These are phyloP conservation scores for Trametes cubensis DNA, from an alignment of 768 basidiomycete genomes.

Conservation along the genomic window DNA sequence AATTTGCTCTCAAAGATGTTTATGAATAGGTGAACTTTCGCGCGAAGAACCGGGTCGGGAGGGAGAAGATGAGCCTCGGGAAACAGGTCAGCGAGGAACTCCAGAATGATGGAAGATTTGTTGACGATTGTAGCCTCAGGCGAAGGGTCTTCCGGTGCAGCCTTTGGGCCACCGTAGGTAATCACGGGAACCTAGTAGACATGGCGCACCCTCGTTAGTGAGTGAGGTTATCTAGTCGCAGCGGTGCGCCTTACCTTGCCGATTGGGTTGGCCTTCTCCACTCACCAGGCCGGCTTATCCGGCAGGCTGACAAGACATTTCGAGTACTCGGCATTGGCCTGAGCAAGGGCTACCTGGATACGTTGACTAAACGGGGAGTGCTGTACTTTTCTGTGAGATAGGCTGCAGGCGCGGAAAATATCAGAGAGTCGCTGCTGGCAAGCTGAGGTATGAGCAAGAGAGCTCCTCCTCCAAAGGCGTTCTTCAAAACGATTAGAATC, in stretches of 20 bases:
- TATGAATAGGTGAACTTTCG: constrained; percentile 63
- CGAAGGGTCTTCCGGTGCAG: constrained; percentile 55
- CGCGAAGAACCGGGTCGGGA: constrained; percentile 54
- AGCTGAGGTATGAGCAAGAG: too few relatives aligned
- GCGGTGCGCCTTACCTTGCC: constrained; percentile 49
- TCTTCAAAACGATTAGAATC: too few relatives aligned
- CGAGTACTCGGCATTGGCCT: constrained; percentile 51
- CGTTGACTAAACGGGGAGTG: constrained; percentile 15
- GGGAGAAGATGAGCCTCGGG: constrained; percentile 55
- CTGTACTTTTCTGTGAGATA: background rate
- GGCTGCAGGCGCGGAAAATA: background rate
- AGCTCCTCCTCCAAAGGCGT: too few relatives aligned
- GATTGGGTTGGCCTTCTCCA: constrained; percentile 61
- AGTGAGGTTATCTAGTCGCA: background rate
- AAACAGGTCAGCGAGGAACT: constrained; percentile 66
- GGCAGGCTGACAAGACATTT: constrained; percentile 56
- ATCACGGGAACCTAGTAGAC: constrained; percentile 62
- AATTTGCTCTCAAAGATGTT: constrained; percentile 52
- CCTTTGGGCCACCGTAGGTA: constrained; percentile 60
- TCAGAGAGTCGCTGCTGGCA: too few relatives aligned
- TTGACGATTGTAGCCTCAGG: constrained; percentile 59
- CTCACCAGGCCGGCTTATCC: constrained; percentile 72
- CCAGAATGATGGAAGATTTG: constrained; percentile 65
- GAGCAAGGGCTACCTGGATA: constrained; percentile 59
- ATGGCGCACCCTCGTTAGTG: too few relatives aligned